Percentiles rank a stretch among this genome's conserved stretches.
Conservation (phyloP, 495 filamentous ascomycete species). For the Corynascus novoguineensis region DNA sequence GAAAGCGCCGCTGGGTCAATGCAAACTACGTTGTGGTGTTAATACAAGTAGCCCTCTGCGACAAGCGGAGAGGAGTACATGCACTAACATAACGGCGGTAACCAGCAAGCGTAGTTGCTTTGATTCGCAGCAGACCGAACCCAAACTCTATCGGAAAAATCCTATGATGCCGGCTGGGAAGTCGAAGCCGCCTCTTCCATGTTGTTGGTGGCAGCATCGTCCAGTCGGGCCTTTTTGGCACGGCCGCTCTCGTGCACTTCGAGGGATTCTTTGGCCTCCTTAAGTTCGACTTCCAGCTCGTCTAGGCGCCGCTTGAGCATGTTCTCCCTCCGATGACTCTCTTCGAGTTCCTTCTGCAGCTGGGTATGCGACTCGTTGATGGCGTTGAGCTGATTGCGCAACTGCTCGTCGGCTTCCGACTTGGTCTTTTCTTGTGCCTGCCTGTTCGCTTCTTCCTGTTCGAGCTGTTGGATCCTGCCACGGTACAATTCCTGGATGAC, state of each 20-base stretch:
- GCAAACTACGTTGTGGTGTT: neutral
- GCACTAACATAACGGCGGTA: neutral
- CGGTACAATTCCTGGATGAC: conserved; percentile 92
- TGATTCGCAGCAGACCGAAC: too few species aligned
- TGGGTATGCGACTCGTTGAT: conserved; percentile 36
- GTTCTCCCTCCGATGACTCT: conserved; percentile 69
- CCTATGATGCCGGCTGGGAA: conserved; percentile 4
- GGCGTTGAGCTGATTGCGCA: conserved; percentile 41
- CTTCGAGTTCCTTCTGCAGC: conserved; percentile 61
- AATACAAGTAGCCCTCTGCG: neutral
- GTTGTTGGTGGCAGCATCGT: conserved; percentile 16
- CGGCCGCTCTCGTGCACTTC: conserved; percentile 33
- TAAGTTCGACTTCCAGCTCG: conserved; percentile 62
- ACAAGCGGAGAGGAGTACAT: neutral
- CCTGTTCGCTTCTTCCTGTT: conserved; percentile 60
- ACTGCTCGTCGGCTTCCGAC: conserved; percentile 31
- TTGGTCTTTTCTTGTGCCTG: conserved; percentile 56
- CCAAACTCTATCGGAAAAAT: neutral
- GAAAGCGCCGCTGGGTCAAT: neutral
- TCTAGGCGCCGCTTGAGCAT: conserved; percentile 76
- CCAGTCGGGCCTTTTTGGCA: conserved; percentile 35
- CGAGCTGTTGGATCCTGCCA: conserved; percentile 79
- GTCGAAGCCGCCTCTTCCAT: conserved; percentile 3
- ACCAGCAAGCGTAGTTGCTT: neutral
- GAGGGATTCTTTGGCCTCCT: conserved; percentile 36